These are phyloP conservation scores for Mycena amicta DNA, from an alignment of 768 basidiomycete species.

Conservation along the genomic window DNA sequence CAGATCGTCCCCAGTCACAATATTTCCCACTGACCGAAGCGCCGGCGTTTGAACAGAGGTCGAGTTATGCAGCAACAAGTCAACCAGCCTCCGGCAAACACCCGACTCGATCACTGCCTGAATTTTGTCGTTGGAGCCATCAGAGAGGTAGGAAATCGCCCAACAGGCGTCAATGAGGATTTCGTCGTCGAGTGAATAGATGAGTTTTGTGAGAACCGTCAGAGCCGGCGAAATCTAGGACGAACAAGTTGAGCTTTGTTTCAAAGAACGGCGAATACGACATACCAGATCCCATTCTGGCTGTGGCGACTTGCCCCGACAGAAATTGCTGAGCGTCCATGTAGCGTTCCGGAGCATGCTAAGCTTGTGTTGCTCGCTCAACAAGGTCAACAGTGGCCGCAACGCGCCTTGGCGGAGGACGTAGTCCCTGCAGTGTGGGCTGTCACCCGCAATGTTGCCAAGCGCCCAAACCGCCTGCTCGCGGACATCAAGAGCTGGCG, in stretches of 20 bases:
- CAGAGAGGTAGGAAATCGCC: conserved; percentile 99
- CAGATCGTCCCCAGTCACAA: conserved; percentile 98
- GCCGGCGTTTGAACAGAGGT: conserved; percentile 98
- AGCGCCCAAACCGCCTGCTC: conserved; percentile 99
- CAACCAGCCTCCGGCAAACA: conserved; percentile 95
- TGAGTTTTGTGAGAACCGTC: conserved; percentile 95
- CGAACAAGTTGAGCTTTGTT: conserved; percentile 11
- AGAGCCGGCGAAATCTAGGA: conserved; percentile 94
- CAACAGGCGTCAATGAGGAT: conserved; percentile 99
- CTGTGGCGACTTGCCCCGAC: conserved; percentile 96
- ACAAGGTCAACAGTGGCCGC: conserved; percentile 82
- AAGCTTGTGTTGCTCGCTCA: conserved; percentile 97
- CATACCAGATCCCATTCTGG: conserved; percentile 96
- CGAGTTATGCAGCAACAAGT: conserved; percentile 92
- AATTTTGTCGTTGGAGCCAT: conserved; percentile 99
- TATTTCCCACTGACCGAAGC: conserved; percentile 97
- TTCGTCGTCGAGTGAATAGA: conserved; percentile 98
- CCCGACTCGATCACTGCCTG: conserved; percentile 99
- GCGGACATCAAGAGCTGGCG: conserved; percentile 93
- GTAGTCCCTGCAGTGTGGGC: conserved; percentile 95
- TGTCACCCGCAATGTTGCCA: conserved; percentile 99
- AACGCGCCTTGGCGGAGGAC: conserved; percentile 93
- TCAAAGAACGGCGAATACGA: conserved; percentile 16
- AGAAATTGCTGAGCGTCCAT: conserved; percentile 99
- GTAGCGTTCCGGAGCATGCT: conserved; percentile 99